These are phyloP conservation scores for Canna indica DNA, from an alignment of 176 grass and related monocot species.

Conservation along the genomic window DNA sequence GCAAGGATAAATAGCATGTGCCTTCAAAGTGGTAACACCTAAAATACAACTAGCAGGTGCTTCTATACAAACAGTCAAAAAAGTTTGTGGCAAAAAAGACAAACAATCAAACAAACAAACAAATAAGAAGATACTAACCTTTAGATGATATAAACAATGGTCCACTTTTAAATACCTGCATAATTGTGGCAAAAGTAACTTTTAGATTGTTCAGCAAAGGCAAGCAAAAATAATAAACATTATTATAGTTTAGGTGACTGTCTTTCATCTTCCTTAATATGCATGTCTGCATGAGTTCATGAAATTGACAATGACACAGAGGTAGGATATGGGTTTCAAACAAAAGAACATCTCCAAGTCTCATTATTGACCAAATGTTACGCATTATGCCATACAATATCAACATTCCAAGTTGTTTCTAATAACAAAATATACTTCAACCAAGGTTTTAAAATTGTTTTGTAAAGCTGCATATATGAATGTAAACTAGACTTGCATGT, in stretches of 20 bases:
- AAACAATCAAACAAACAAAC: too few relatives aligned
- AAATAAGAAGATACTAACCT: constrained; percentile 34
- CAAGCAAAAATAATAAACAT: neutral
- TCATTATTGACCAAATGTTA: neutral
- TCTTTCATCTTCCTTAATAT: neutral
- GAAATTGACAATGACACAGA: neutral
- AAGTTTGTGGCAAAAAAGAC: neutral
- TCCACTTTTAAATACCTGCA: constrained; percentile 95
- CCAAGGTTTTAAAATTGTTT: too few relatives aligned
- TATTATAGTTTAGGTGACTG: neutral
- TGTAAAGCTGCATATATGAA: too few relatives aligned
- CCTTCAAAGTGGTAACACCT: neutral
- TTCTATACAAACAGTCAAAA: neutral
- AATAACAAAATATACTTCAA: too few relatives aligned
- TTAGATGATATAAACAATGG: constrained; percentile 99
- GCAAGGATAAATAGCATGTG: neutral
- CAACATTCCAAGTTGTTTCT: too few relatives aligned
- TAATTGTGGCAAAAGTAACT: constrained; percentile 2
- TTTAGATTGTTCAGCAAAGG: neutral
- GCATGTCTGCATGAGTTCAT: too few relatives aligned
- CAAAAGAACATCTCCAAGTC: neutral
- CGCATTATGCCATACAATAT: neutral
- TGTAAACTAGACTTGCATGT: too few relatives aligned
- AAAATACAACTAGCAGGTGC: neutral
- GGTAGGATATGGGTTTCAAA: neutral